phyloP scores from a whole-genome alignment of 352 stramenopile genomes.

The Phytophthora multivora region DNA sequence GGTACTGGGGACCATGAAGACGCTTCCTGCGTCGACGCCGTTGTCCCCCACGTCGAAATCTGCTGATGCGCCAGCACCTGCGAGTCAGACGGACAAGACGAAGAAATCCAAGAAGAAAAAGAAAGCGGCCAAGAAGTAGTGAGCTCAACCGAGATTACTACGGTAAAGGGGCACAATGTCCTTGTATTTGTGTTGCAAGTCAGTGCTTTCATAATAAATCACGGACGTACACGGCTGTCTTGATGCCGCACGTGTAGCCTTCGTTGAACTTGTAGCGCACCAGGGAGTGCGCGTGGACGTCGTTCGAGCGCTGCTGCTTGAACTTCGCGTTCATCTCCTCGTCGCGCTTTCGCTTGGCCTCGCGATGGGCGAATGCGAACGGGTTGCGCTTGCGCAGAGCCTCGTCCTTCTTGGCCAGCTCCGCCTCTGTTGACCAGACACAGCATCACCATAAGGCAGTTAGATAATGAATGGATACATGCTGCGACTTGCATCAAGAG shows the following conservation, averaged over 20 bases:
- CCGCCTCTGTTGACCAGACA: slow-evolving; percentile 40
- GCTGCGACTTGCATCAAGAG: background rate
- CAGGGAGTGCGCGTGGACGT: slow-evolving; percentile 32
- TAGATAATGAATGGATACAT: background rate
- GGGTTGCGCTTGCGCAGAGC: slow-evolving; percentile 71
- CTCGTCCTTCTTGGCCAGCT: slow-evolving; percentile 70
- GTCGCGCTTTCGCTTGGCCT: slow-evolving; percentile 79
- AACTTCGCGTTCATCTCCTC: slow-evolving; percentile 49
- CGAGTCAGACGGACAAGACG: slow-evolving; percentile 23
- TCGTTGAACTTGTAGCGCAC: slow-evolving; percentile 92
- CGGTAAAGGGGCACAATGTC: background rate
- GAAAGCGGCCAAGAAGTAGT: slow-evolving; percentile 35
- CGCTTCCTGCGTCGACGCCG: slow-evolving; percentile 10
- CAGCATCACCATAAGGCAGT: background rate
- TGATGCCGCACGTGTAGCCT: slow-evolving; percentile 91
- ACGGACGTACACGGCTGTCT: slow-evolving; percentile 85
- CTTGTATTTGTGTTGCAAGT: slow-evolving; percentile 13
- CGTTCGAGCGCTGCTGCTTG: slow-evolving; percentile 31
- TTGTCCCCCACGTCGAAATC: slow-evolving; percentile 4
- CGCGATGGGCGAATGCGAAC: slow-evolving; percentile 82
- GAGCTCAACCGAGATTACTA: background rate
- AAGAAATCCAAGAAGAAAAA: slow-evolving; percentile 51
- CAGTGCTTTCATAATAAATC: slow-evolving; percentile 75
- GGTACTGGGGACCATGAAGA: slow-evolving; percentile 61
- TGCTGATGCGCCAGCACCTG: background rate